phyloP scores from a whole-genome alignment of 805 yeast genomes.

The Candida easanensis region DNA sequence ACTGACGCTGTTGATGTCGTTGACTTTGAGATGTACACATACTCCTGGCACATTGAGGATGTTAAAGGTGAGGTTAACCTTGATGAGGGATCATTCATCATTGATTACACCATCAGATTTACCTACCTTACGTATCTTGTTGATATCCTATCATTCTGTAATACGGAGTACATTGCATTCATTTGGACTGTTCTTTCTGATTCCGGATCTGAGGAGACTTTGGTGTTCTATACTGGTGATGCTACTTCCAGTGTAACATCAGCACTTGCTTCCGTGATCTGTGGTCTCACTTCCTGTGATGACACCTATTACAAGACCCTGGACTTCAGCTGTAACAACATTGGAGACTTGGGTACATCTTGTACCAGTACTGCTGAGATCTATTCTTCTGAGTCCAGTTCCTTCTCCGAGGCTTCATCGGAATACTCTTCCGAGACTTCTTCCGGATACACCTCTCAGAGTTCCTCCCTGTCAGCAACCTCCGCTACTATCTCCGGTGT shows the following conservation, averaged over 20 bases:
- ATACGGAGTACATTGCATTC: conserved; percentile 16
- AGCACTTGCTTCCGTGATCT: background rate
- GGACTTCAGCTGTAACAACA: background rate
- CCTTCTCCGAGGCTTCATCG: background rate
- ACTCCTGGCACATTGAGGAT: conserved; percentile 6
- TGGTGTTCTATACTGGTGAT: background rate
- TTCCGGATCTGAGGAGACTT: background rate
- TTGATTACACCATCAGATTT: conserved; percentile 9
- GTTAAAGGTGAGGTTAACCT: conserved; percentile 18
- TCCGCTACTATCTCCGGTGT: background rate
- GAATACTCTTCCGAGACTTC: background rate
- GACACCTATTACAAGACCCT: background rate
- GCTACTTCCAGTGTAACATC: background rate
- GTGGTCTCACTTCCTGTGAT: background rate
- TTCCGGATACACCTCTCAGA: background rate
- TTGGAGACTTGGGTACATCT: background rate
- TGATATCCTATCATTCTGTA: conserved; percentile 6
- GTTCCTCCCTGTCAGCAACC: background rate
- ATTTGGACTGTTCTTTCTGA: conserved; percentile 2
- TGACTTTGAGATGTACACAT: conserved; percentile 6
- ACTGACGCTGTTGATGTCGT: conserved; percentile 9
- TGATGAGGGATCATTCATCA: conserved; percentile 15
- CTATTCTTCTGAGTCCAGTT: background rate
- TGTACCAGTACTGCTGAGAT: background rate
- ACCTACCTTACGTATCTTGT: conserved; percentile 4